Evolutionary conservation across 1,284 basidiomycete genomes (phyloP), one percentile per base, ranked within the genome.

Genomic region (Earliella scabrosa): DNA sequence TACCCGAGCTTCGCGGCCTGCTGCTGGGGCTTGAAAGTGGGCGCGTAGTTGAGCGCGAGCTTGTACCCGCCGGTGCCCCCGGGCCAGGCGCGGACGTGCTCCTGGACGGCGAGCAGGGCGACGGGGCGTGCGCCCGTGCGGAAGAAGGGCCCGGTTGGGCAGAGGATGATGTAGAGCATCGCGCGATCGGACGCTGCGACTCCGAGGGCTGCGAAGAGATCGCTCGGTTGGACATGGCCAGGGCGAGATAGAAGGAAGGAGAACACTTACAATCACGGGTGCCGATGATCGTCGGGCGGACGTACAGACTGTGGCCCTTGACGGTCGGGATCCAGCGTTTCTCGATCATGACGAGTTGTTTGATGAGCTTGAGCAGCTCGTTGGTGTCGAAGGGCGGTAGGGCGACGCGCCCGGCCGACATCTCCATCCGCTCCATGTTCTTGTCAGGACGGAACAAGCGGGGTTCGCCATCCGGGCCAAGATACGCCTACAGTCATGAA

Each of bases 221-320:
- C 20, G 2, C 11, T 27, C 18, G 23, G 14, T 27, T n/a, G 5
- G 24, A 31, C 23, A 14, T 1, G n/a, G 2, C 18, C 7, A 5
- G 20, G 29, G 32, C 24, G 21, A n/a, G 20, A 21, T 21, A 2
- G n/a, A 18, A 36, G n/a, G 20, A 52, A 29, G 66, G 72, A 21
- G 47, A 57, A 14, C 3, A 80, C 85, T 71, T 20, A 68, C 95
- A 93, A 9, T 85, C 70, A 21, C 89, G 85, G 0, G 94, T 95
- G 16, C 92, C 93, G 66, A 95, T 94, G 67, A 95, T 77, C 2
- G 90, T 92, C 1, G 92, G 93, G 14, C 89, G 82, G 57, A 94
- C 79, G 73, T 95, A 95, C 35, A 95, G 75, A 52, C 87, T 88
- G 69, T 90, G 83, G 10, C 87, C 92, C 2, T 82, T 78, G 3